phyloP scores from a whole-genome alignment of 345 rosid species.

The Linum usitatissimum region DNA sequence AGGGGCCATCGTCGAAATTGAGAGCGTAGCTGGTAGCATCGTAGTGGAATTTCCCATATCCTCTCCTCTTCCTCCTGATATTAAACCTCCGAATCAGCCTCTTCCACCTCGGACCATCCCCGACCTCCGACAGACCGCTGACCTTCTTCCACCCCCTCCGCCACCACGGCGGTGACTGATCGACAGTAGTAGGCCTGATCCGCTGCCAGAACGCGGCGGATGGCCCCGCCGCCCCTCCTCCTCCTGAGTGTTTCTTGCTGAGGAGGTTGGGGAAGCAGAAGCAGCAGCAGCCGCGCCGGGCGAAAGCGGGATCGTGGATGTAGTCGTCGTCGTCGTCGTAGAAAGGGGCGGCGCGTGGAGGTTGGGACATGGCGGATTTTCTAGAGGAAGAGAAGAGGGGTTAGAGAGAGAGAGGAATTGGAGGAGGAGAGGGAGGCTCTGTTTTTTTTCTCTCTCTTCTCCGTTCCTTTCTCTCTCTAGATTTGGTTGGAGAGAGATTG shows the following conservation, averaged over 20 bases:
- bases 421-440: conserved; percentile 15
- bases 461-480: no score
- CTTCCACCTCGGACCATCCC: conserved; percentile 47
- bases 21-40: conserved; percentile 10
- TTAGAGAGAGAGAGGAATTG: conserved; percentile 4
- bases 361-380: conserved; percentile 4
- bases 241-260: conserved; percentile 1
- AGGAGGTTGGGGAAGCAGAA: conserved; percentile 27
- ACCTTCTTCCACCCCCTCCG: conserved; percentile 31
- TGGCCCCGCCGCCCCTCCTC: conserved; percentile 14
- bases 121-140: conserved; percentile 43
- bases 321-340: conserved; percentile 28
- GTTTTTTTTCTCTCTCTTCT: conserved; percentile 13
- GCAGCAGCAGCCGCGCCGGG: conserved; percentile 30
- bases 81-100: conserved; percentile 33
- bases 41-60: conserved; percentile 15
- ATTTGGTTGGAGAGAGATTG: no score
- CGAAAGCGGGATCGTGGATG: conserved; percentile 22
- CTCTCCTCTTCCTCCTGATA: conserved; percentile 19
- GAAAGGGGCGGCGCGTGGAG: conserved; percentile 1
- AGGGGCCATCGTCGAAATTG: neutral
- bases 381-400: conserved; percentile 10
- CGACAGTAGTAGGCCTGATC: conserved; percentile 14
- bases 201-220: conserved; percentile 30
- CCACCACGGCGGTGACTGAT: conserved; percentile 27